A percentile compares a stretch with the other conserved stretches of the same genome.
phyloP scores from a whole-genome alignment of 495 filamentous ascomycete genomes.

The Cenococcum geophilum region DNA sequence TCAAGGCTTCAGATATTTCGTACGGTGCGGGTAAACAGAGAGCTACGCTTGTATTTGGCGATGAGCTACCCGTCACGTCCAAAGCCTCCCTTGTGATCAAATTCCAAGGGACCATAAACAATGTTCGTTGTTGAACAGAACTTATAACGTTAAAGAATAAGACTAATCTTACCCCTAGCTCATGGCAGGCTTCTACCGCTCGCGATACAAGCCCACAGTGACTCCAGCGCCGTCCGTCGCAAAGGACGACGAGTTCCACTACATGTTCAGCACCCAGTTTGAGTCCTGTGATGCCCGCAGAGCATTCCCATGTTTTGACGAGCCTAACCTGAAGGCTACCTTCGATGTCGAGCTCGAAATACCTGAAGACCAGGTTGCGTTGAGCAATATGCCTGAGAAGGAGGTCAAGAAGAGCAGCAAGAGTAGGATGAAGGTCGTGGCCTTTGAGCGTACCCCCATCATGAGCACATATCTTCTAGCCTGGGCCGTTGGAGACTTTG shows the following conservation, averaged over 20 bases:
- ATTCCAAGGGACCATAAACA: slow-evolving; percentile 84
- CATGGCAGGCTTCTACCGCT: slow-evolving; percentile 96
- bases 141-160: not conserved
- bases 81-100: slow-evolving; percentile 63
- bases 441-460: slow-evolving; percentile 77
- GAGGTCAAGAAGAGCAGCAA: slow-evolving; percentile 52
- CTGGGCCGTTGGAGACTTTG: slow-evolving; percentile 95
- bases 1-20: slow-evolving; percentile 58
- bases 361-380: slow-evolving; percentile 74
- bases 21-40: slow-evolving; percentile 79
- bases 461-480: slow-evolving; percentile 96
- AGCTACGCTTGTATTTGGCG: slow-evolving; percentile 62
- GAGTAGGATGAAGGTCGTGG: slow-evolving; percentile 65
- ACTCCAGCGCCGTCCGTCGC: slow-evolving; percentile 64
- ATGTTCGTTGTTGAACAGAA: slow-evolving; percentile 43
- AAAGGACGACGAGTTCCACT: slow-evolving; percentile 70
- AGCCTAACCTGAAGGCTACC: slow-evolving; percentile 92
- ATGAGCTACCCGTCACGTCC: slow-evolving; percentile 55
- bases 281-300: slow-evolving; percentile 91
- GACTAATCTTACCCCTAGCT: slow-evolving; percentile 6
- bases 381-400: slow-evolving; percentile 92
- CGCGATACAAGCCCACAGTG: slow-evolving; percentile 78
- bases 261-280: slow-evolving; percentile 96
- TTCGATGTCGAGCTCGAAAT: slow-evolving; percentile 91
- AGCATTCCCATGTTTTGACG: slow-evolving; percentile 96